These are phyloP conservation scores for Galerina marginata DNA, from an alignment of 768 basidiomycete species.

Conservation along the genomic window DNA sequence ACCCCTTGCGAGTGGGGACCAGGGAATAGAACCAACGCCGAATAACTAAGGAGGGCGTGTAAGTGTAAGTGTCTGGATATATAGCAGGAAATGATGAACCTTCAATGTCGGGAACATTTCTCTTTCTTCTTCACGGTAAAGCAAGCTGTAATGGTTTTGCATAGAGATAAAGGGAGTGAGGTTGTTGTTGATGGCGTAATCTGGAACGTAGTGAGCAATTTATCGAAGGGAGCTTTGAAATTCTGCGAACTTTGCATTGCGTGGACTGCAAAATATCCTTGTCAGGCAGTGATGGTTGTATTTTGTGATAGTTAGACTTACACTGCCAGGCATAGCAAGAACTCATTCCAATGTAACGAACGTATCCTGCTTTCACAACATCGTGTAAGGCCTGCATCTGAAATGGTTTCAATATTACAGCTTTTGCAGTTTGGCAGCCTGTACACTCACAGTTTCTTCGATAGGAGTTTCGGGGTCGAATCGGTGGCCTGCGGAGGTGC, in stretches of 20 bases:
- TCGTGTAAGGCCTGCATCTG: constrained; percentile 75
- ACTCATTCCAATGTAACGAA: constrained; percentile 65
- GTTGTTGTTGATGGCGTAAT: constrained; percentile 63
- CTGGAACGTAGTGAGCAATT: constrained; percentile 29
- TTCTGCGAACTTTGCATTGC: constrained; percentile 57
- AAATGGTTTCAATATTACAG: background rate
- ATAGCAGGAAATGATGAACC: constrained; percentile 28
- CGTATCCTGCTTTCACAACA: constrained; percentile 67
- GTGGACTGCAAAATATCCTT: constrained; percentile 41
- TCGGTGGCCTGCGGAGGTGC: constrained; percentile 46
- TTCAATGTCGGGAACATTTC: constrained; percentile 66
- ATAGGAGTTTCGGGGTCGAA: constrained; percentile 65
- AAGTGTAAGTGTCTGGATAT: background rate
- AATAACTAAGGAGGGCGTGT: constrained; percentile 39
- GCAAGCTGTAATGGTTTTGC: constrained; percentile 67
- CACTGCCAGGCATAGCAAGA: constrained; percentile 64
- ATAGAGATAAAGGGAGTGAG: constrained; percentile 68
- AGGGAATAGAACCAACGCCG: constrained; percentile 62
- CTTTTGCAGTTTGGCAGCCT: background rate
- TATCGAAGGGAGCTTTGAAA: background rate
- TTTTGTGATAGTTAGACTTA: constrained; percentile 26
- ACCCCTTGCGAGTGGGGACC: constrained; percentile 63
- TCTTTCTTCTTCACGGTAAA: constrained; percentile 69
- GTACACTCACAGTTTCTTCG: constrained; percentile 51
- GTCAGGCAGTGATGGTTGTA: background rate